Base-by-base conservation (phyloP, 495 filamentous ascomycete genomes). In the Mytilinidion resinicola region DNA sequence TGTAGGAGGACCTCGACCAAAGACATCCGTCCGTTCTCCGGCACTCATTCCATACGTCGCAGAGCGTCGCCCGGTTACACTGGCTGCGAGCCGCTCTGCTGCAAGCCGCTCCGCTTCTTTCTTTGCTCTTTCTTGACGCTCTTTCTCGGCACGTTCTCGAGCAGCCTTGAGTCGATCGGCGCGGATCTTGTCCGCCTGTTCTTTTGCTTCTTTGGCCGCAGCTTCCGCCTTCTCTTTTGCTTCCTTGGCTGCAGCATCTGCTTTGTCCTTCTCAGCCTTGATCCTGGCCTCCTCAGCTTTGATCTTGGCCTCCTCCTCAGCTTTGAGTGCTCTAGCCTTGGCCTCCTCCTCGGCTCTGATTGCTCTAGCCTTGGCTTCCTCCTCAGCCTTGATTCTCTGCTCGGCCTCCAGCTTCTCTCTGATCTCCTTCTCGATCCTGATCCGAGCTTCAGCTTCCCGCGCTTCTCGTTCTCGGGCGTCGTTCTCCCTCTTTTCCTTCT, bases 401-500 rank as follows among this genome's bases (percentile, higher is more conserved):
- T 78, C 77, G 50, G 72, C 77, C 60, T 72, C 72, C 55, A 52
- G 64, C 71, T 61, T 74, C 65, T 67, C 69, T 51, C 65, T 54
- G 34, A 65, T 61, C 56, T 70, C 68, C 51, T 56, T 56, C 36
- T 68, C 67, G 46, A 62, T 63, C 38, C 42, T 59, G 10, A 64
- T 59, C 33, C 59, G 47, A 9, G 60, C 55, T 39, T 73, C 72
- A 53, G 64, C 61, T 69, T 71, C 67, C 62, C 62, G 41, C 39
- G 68, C 59, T 54, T 69, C 65, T 50, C 70, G 58, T 50, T 70
- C 70, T 14, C 62, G 53, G 7, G 56, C 53, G 17, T 67, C 63
- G 38, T 67, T 69, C 21, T 80, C 64, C 21, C 75, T 56, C 41
- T 77, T 75, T 52, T 74, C 78, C 58, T 78, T 78, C 43, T 77